A percentile compares a stretch with the other conserved stretches of the same genome.
phyloP scores from a whole-genome alignment of 2,329 filamentous ascomycete genomes.

The Didymella arachidicola region DNA sequence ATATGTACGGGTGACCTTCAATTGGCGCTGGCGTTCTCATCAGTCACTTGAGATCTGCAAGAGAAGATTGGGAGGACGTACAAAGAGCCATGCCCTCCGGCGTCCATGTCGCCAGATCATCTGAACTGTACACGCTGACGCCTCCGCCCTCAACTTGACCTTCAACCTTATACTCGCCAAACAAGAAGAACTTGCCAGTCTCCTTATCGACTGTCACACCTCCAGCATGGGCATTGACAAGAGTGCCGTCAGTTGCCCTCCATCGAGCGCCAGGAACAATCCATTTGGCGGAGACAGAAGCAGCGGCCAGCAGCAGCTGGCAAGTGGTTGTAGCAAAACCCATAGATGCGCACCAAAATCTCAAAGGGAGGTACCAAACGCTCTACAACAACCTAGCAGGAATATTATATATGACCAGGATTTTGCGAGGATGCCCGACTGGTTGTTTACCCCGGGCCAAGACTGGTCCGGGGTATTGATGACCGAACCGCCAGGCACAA shows the following conservation, averaged over 20 bases:
- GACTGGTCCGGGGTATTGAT: slow-evolving; percentile 31
- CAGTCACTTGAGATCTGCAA: background rate
- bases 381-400: slow-evolving; percentile 14
- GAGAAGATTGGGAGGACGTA: slow-evolving; percentile 32
- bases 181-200: slow-evolving; percentile 66
- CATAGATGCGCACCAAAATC: slow-evolving; percentile 18
- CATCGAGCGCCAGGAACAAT: slow-evolving; percentile 69
- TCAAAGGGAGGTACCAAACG: slow-evolving; percentile 7
- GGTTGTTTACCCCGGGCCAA: slow-evolving; percentile 32
- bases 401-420: slow-evolving; percentile 31
- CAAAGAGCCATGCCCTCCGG: slow-evolving; percentile 64
- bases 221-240: slow-evolving; percentile 69
- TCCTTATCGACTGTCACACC: slow-evolving; percentile 62
- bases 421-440: slow-evolving; percentile 5
- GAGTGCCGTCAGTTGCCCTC: slow-evolving; percentile 66
- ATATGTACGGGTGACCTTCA: slow-evolving; percentile 63
- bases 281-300: slow-evolving; percentile 56
- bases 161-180: slow-evolving; percentile 68
- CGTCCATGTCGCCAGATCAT: slow-evolving; percentile 67
- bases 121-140: slow-evolving; percentile 65
- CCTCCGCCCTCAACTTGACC: slow-evolving; percentile 67
- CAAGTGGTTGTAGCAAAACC: slow-evolving; percentile 30
- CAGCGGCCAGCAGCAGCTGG: slow-evolving; percentile 35
- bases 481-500: slow-evolving; percentile 36
- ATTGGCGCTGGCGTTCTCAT: slow-evolving; percentile 54